Conservation (phyloP, 2,329 filamentous ascomycete species). For the Alternaria rosae region DNA sequence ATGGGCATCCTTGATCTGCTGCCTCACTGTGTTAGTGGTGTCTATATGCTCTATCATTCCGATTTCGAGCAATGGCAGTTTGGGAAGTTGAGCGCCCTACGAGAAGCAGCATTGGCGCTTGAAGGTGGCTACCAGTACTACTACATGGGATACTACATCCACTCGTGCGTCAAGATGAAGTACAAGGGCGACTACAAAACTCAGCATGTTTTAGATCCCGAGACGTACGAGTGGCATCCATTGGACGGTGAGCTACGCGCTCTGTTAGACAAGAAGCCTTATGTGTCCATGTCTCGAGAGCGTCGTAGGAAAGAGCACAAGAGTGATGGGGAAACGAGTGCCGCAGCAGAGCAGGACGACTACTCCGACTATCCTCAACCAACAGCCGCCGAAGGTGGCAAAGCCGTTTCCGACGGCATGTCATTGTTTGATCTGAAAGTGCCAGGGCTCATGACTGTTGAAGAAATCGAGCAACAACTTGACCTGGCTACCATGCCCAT, state of each 20-base stretch:
- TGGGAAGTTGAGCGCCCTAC: slow-evolving; percentile 77
- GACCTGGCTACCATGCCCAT: slow-evolving; percentile 68
- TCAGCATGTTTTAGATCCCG: slow-evolving; percentile 76
- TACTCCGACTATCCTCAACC: slow-evolving; percentile 35
- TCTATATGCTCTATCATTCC: slow-evolving; percentile 84
- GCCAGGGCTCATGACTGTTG: slow-evolving; percentile 69
- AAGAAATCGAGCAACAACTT: slow-evolving; percentile 60
- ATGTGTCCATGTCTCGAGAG: slow-evolving; percentile 55
- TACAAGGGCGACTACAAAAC: slow-evolving; percentile 84
- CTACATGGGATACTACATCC: slow-evolving; percentile 87
- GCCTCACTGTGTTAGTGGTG: slow-evolving; percentile 78
- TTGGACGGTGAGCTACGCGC: slow-evolving; percentile 62
- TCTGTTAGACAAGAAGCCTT: slow-evolving; percentile 65
- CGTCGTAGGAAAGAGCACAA: slow-evolving; percentile 28
- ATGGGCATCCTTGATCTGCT: slow-evolving; percentile 80
- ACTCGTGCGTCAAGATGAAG: slow-evolving; percentile 80
- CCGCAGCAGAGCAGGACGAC: slow-evolving; percentile 15
- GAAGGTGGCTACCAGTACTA: slow-evolving; percentile 77
- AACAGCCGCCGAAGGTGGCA: slow-evolving; percentile 39
- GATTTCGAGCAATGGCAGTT: slow-evolving; percentile 74
- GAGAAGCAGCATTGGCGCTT: slow-evolving; percentile 73
- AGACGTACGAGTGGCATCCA: slow-evolving; percentile 67
- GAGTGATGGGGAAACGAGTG: background rate
- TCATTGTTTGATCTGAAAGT: slow-evolving; percentile 69
- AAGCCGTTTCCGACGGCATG: slow-evolving; percentile 46